Conservation (phyloP, 306 rosid species). For the Glycine tomentella region DNA sequence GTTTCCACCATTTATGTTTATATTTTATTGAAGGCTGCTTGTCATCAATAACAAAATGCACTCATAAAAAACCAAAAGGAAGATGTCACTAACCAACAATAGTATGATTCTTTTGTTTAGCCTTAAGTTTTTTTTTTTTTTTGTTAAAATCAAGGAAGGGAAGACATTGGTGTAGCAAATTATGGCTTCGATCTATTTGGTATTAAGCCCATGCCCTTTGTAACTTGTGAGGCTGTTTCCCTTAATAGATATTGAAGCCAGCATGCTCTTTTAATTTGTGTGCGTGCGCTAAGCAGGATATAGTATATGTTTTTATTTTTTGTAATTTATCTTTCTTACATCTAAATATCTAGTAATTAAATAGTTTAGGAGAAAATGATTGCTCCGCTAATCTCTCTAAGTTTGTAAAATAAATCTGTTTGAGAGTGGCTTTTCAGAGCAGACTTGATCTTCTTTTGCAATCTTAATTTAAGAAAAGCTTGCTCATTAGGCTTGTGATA, state of each 20-base stretch:
- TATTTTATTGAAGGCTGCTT: slow-evolving; percentile 10
- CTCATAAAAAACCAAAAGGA: not conserved
- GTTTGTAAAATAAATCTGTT: slow-evolving; percentile 14
- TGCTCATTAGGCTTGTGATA: not conserved
- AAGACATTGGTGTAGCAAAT: not conserved
- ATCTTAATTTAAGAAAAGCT: no score
- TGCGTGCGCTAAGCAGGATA: not conserved
- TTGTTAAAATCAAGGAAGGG: slow-evolving; percentile 17
- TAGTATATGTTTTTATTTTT: slow-evolving; percentile 9
- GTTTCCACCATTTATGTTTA: slow-evolving; percentile 10
- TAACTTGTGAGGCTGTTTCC: not conserved
- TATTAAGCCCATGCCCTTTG: not conserved
- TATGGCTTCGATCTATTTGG: not conserved
- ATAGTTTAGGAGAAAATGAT: not conserved
- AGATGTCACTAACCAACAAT: slow-evolving; percentile 5
- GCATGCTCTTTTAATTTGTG: not conserved
- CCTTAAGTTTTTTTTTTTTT: not conserved
- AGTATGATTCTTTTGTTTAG: slow-evolving; percentile 10
- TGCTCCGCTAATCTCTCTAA: not conserved
- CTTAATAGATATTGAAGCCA: slow-evolving; percentile 5
- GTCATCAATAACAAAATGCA: slow-evolving; percentile 17
- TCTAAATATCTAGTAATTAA: not conserved
- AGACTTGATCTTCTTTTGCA: not conserved
- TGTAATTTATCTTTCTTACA: slow-evolving; percentile 10
- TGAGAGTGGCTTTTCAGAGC: slow-evolving; percentile 1